Evolutionary conservation across 1,284 basidiomycete genomes (phyloP).

Genomic region (Coniophora puteana): DNA sequence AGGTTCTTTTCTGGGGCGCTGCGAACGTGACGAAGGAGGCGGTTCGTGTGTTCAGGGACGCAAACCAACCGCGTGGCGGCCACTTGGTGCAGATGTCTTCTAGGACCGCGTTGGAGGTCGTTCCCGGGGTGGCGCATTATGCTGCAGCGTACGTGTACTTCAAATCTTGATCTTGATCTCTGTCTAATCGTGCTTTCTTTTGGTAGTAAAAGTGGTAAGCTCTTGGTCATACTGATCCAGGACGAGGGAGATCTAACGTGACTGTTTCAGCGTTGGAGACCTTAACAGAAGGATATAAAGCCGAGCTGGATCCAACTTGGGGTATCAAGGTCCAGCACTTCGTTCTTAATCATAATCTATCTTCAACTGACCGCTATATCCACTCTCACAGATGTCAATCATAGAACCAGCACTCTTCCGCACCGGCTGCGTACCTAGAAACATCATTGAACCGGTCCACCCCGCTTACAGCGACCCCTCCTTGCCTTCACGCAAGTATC

Average conservation of each 20-base stretch:
- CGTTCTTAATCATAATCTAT: background rate
- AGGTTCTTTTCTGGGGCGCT: conserved; percentile 36
- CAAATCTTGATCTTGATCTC: background rate
- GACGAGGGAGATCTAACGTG: conserved; percentile 5
- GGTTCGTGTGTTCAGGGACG: conserved; percentile 32
- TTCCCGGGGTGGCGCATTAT: conserved; percentile 20
- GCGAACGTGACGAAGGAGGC: conserved; percentile 29
- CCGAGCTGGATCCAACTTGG: conserved; percentile 25
- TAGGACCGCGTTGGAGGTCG: conserved; percentile 8
- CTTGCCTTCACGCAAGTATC: conserved; percentile 15
- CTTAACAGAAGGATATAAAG: conserved; percentile 21
- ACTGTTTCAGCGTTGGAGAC: conserved; percentile 21
- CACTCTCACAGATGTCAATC: conserved; percentile 18
- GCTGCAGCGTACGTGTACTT: conserved; percentile 23
- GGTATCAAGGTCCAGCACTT: conserved; percentile 19
- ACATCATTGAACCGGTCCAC: conserved; percentile 13
- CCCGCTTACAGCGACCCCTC: conserved; percentile 16
- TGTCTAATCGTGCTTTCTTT: too few species aligned
- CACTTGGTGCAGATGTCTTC: conserved; percentile 25
- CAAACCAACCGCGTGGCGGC: conserved; percentile 30
- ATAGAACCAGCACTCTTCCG: conserved; percentile 26
- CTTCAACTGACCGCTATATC: background rate
- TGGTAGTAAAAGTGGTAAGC: conserved; percentile 22
- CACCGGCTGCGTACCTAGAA: conserved; percentile 10
- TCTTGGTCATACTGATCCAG: background rate